Evolutionary conservation across 2,329 filamentous ascomycete genomes (phyloP).

Genomic region (Alternaria brassicae): DNA sequence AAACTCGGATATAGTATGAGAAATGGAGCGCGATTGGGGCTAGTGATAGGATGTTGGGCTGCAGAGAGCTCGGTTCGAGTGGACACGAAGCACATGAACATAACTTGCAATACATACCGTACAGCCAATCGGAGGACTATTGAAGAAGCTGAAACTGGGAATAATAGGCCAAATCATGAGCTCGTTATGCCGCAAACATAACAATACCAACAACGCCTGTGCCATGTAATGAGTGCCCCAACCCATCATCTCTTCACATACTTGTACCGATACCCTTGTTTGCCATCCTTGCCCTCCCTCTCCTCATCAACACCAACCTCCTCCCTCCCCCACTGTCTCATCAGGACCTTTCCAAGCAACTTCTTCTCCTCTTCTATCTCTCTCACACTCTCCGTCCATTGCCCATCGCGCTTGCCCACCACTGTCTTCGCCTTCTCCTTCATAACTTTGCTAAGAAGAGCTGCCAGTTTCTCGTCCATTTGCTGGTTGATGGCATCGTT

Average conservation of each 20-base stretch:
- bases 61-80: background rate
- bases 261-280: conserved; percentile 42
- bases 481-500: conserved; percentile 38
- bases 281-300: conserved; percentile 30
- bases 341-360: conserved; percentile 40
- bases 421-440: conserved; percentile 43
- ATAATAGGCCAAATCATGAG: background rate
- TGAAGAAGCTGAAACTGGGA: background rate
- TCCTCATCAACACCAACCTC: conserved; percentile 40
- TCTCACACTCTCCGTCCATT: conserved; percentile 42
- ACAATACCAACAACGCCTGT: background rate
- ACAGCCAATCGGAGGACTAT: background rate
- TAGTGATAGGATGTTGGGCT: background rate
- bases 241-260: conserved; percentile 27
- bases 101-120: background rate
- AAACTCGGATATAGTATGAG: background rate
- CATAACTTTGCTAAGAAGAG: conserved; percentile 36
- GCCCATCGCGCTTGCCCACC: conserved; percentile 42
- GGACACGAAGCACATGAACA: background rate
- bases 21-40: too few relatives aligned
- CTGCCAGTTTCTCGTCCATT: conserved; percentile 46
- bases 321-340: conserved; percentile 49
- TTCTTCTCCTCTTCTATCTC: conserved; percentile 37
- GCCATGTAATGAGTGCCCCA: background rate
- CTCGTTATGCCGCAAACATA: background rate